Evolutionary conservation across 78 protist species (phyloP), one percentile per base, ranked within the genome.

Genomic region (Polysphondylium violaceum): DNA sequence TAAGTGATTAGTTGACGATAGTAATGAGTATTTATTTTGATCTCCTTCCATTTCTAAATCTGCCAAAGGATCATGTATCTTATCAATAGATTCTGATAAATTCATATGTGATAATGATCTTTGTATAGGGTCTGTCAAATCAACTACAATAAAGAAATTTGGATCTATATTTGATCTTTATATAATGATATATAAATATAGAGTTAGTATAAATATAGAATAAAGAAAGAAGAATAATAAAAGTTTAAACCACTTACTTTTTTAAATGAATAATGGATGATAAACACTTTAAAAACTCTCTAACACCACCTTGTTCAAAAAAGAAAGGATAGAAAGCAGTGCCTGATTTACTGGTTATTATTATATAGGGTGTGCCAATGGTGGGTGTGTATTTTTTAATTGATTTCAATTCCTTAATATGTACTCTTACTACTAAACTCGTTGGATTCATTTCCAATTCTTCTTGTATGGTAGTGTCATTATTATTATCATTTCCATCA

Each of bases 301-400:
- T 88, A 50, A 88, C 94, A 41, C 94, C 94, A 23, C 94, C 94
- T 60, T 76, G 61, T 47, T 88, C 88, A 71, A 88, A 88, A 44
- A 88, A 88, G 88, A 88, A 77, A 17, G 94, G 94, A 40, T 61
- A 72, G 27, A 88, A 63, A 11, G 94, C 87, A 71, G 59, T 59
- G 0, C 83, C 83, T 14, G 63, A 61, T 61, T 53, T 60, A 23
- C 67, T 77, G 16, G 69, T 43, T 21, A 88, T 56, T 1, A 88
- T 88, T 3, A 88, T 63, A 36, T 88, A 77, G 6, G 88, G 86
- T 58, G 78, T 77, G 1, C 94, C 94, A 50, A 88, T 76, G 12
- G 75, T 88, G 17, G 94, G 94, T 58, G 87, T 88, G 61, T 77
- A 88, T 56, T 77, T 88, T 47, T 88, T 88, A 27, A 88, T 76